Percentiles rank a stretch among this genome's conserved stretches.
These are phyloP conservation scores for Stropharia rugosoannulata DNA, from an alignment of 768 basidiomycete species.

Conservation along the genomic window DNA sequence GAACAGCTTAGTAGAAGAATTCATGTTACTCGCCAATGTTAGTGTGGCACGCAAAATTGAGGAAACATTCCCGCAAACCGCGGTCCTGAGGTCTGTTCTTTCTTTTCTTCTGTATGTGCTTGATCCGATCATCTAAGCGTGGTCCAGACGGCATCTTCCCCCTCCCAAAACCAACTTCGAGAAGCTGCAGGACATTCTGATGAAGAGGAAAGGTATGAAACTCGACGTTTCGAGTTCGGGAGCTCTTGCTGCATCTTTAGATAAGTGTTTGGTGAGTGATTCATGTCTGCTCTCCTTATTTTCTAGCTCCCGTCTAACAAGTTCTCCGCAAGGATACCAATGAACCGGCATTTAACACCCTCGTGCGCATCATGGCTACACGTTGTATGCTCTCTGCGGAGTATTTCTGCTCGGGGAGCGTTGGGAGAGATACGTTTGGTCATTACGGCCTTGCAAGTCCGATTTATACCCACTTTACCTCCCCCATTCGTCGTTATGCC, in stretches of 20 bases:
- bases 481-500: constrained; percentile 95
- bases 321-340: constrained; percentile 57
- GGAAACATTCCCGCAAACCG: constrained; percentile 93
- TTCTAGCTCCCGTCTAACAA: neutral
- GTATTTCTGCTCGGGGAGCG: constrained; percentile 96
- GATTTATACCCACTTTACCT: constrained; percentile 98
- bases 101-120: neutral
- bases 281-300: neutral
- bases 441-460: constrained; percentile 97
- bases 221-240: constrained; percentile 92
- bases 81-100: constrained; percentile 71
- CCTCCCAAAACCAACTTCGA: constrained; percentile 95
- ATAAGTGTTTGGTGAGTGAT: constrained; percentile 74
- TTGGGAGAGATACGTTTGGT: constrained; percentile 87
- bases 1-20: constrained; percentile 96
- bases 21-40: constrained; percentile 98
- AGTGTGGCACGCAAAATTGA: constrained; percentile 91
- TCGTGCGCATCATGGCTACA: constrained; percentile 99
- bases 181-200: constrained; percentile 87
- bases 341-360: constrained; percentile 92
- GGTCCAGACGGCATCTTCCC: constrained; percentile 77
- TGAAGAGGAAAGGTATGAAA: constrained; percentile 78
- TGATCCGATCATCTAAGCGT: neutral
- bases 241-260: constrained; percentile 84
- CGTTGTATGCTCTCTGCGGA: constrained; percentile 98